Base-by-base conservation (phyloP, 2,329 filamentous ascomycete species). In the Neonectria punicea region DNA sequence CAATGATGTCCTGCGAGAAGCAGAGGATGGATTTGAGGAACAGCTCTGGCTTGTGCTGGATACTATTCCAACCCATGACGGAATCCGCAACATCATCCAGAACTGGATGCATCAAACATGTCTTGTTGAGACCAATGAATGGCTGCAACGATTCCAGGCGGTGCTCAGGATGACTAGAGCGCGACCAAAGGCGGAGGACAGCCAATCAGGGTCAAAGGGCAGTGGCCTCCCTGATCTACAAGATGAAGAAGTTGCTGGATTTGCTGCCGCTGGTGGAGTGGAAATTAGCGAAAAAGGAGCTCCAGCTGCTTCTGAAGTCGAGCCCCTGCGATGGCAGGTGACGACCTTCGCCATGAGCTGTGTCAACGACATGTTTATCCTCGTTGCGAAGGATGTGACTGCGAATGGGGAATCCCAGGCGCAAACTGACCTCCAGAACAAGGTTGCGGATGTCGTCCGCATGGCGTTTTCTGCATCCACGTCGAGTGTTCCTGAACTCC, bases 391-490 rank as follows among this genome's bases (percentile, higher is more conserved):
- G 78, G 92, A 96, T 61, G 89, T 93, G 25, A 85, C 92, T 20
- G 88, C 91, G 32, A 91, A 94, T 65, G 92, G 93, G 36, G 92
- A 94, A 41, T 94, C 94, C 6, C 84, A 87, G 3, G 93, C 94
- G 5, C 92, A 97, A 75, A 80, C 87, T 50, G 93, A 92, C 5
- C 82, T 99, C 28, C 94, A 99, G 78, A 87, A 88, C 65, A 91
- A 89, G 74, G 89, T 99, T 61, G 94, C 93, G 3, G 96, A 99
- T 77, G 93, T 99, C 25, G 93, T 99, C 63, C 90, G 94, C 55
- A 97, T 98, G 86, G 95, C 96, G 0, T 99, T 99, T 79, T 98
- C 96, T 11, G 96, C 96, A 0, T 98, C 95, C 1, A 99, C 96
- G 1, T 95, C 95, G 2, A 93, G 92, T 70, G 94, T 99, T 1